Conservation (phyloP, 2,329 filamentous ascomycete species). For the Fusarium falciforme region DNA sequence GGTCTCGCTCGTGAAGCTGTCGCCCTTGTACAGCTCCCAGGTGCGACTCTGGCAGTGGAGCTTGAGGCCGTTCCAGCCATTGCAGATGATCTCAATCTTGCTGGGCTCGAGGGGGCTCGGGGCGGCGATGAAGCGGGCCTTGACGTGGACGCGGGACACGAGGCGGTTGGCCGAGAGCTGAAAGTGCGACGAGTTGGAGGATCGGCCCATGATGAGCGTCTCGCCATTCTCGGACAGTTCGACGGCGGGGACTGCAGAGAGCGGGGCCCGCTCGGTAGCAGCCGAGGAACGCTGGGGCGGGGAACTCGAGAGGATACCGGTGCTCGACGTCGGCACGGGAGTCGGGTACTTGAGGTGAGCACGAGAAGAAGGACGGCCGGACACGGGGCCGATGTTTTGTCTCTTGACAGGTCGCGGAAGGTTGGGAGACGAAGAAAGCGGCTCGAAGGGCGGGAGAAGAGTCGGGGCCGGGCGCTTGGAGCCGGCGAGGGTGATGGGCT, state of each 20-base stretch:
- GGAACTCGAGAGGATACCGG: conserved; percentile 88
- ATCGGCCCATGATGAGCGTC: conserved; percentile 86
- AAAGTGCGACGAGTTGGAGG: conserved; percentile 94
- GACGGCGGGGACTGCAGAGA: conserved; percentile 85
- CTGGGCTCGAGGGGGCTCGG: conserved; percentile 75
- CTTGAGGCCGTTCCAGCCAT: conserved; percentile 96
- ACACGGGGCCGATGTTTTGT: conserved; percentile 59
- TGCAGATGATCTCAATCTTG: conserved; percentile 88
- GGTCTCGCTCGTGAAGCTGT: conserved; percentile 90
- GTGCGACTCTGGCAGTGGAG: conserved; percentile 90
- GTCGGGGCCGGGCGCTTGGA: conserved; percentile 73
- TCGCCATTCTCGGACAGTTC: conserved; percentile 86
- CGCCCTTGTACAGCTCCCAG: conserved; percentile 87
- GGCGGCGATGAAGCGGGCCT: conserved; percentile 83
- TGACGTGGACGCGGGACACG: conserved; percentile 93
- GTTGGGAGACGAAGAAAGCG: conserved; percentile 79
- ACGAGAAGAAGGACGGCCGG: conserved; percentile 41
- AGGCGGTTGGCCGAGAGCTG: conserved; percentile 92
- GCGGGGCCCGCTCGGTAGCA: conserved; percentile 82
- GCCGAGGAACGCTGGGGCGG: conserved; percentile 72
- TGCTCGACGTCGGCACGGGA: conserved; percentile 92
- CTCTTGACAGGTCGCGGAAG: conserved; percentile 78
- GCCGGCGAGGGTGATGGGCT: conserved; percentile 51
- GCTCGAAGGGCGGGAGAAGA: conserved; percentile 83
- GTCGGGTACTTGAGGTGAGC: conserved; percentile 84